phyloP scores from a whole-genome alignment of 805 yeast species.

The Candida maltosa region DNA sequence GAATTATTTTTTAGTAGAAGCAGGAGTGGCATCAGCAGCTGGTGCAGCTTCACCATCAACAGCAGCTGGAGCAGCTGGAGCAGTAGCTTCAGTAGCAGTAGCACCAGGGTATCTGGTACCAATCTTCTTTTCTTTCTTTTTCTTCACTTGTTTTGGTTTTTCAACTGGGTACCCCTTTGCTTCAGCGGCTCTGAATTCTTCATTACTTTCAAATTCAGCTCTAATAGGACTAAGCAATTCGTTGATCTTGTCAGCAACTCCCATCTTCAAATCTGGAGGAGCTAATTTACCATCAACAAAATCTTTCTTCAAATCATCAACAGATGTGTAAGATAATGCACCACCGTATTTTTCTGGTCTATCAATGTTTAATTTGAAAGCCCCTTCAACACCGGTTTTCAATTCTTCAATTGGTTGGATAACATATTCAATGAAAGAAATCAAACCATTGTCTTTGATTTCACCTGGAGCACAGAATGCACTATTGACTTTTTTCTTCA shows the following conservation, averaged over 20 bases:
- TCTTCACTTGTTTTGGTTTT: conserved; percentile 55
- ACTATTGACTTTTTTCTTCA: conserved; percentile 84
- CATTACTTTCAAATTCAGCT: conserved; percentile 55
- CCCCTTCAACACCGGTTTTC: conserved; percentile 50
- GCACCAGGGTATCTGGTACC: conserved; percentile 89
- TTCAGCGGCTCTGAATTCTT: conserved; percentile 74
- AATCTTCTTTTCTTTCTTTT: conserved; percentile 77
- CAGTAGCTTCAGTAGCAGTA: conserved; percentile 1
- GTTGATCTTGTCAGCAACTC: conserved; percentile 84
- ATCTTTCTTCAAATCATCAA: conserved; percentile 69
- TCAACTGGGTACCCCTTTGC: conserved; percentile 83
- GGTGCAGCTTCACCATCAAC: conserved; percentile 15
- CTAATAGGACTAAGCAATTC: conserved; percentile 80
- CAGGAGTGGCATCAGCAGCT: conserved; percentile 1
- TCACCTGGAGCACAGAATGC: conserved; percentile 96
- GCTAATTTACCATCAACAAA: conserved; percentile 72
- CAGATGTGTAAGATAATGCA: conserved; percentile 65
- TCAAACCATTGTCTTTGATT: conserved; percentile 85
- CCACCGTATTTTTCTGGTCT: conserved; percentile 99
- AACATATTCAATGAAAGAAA: conserved; percentile 82
- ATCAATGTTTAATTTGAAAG: conserved; percentile 67
- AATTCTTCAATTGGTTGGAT: conserved; percentile 83
- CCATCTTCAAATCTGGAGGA: conserved; percentile 92
- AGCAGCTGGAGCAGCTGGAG: conserved; percentile 1
- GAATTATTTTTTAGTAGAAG: no score